These are phyloP conservation scores for Tirmania nivea DNA, from an alignment of 495 filamentous ascomycete species.

Conservation along the genomic window DNA sequence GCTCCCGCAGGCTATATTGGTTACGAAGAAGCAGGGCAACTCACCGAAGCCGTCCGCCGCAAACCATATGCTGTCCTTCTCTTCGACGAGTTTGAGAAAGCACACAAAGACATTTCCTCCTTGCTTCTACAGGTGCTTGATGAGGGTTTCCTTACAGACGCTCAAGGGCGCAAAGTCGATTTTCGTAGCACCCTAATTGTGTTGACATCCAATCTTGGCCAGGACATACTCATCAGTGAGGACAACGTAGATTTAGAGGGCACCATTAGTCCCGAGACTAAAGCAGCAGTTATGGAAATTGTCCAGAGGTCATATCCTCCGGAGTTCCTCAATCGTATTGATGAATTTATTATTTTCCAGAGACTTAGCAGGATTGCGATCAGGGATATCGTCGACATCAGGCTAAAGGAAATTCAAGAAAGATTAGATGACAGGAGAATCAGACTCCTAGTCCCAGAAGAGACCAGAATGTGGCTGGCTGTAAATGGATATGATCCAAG, in stretches of 20 bases:
- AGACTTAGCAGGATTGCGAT: conserved; percentile 57
- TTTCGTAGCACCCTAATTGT: conserved; percentile 94
- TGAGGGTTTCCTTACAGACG: conserved; percentile 86
- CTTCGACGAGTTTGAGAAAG: conserved; percentile 96
- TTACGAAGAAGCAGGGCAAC: conserved; percentile 90
- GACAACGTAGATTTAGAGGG: conserved; percentile 32
- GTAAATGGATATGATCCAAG: conserved; percentile 73
- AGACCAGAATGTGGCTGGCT: conserved; percentile 66
- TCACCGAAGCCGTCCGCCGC: conserved; percentile 83
- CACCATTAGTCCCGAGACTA: conserved; percentile 46
- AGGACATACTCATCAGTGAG: conserved; percentile 46
- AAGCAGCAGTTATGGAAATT: conserved; percentile 70
- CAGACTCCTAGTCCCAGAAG: conserved; percentile 41
- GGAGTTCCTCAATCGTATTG: conserved; percentile 89
- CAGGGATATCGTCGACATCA: conserved; percentile 81
- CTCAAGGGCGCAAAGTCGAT: conserved; percentile 88
- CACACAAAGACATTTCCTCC: conserved; percentile 82
- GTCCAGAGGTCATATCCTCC: conserved; percentile 59
- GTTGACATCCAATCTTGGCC: conserved; percentile 80
- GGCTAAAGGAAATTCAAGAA: conserved; percentile 60
- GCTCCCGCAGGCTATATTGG: conserved; percentile 85
- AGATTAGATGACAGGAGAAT: conserved; percentile 78
- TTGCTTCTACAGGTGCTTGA: conserved; percentile 90
- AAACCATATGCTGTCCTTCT: conserved; percentile 91
- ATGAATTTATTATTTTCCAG: conserved; percentile 92